Percentiles rank a stretch among this genome's conserved stretches.
phyloP scores from a whole-genome alignment of 2,329 filamentous ascomycete genomes.

The Arachnopeziza araneosa region DNA sequence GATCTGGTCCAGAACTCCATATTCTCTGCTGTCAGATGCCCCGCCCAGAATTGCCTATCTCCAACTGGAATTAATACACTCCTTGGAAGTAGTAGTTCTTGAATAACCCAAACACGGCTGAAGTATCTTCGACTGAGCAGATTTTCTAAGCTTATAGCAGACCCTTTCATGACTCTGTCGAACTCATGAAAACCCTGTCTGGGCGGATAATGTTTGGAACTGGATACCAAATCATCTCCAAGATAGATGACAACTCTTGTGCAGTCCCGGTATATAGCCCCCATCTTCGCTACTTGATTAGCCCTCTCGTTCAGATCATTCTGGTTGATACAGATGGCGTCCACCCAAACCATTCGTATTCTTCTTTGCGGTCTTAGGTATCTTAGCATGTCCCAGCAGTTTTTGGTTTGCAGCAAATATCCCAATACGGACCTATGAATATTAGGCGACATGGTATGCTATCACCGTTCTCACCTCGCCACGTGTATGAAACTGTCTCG shows the following conservation, averaged over 20 bases:
- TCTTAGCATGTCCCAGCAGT: slow-evolving; percentile 26
- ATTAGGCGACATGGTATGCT: slow-evolving; percentile 16
- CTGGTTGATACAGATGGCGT: slow-evolving; percentile 21
- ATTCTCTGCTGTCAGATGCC: no score
- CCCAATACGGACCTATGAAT: slow-evolving; percentile 26
- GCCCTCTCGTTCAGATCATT: slow-evolving; percentile 12
- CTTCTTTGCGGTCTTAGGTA: slow-evolving; percentile 11
- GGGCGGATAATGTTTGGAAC: neutral
- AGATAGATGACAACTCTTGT: neutral
- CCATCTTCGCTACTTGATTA: slow-evolving; percentile 24
- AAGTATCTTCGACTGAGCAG: neutral
- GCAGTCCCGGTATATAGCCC: slow-evolving; percentile 6
- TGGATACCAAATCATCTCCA: neutral
- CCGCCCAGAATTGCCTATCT: neutral
- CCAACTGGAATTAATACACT: neutral
- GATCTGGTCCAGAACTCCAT: neutral
- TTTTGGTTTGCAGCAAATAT: slow-evolving; percentile 27
- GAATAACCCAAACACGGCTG: neutral
- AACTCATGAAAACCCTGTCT: neutral
- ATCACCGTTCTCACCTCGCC: slow-evolving; percentile 28
- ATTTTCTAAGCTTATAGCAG: neutral
- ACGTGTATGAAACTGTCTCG: slow-evolving; percentile 29
- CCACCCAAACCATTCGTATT: slow-evolving; percentile 3
- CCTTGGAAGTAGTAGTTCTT: neutral
- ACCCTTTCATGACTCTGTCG: neutral